phyloP scores from a whole-genome alignment of 495 filamentous ascomycete species.

The Amorphotheca resinae region DNA sequence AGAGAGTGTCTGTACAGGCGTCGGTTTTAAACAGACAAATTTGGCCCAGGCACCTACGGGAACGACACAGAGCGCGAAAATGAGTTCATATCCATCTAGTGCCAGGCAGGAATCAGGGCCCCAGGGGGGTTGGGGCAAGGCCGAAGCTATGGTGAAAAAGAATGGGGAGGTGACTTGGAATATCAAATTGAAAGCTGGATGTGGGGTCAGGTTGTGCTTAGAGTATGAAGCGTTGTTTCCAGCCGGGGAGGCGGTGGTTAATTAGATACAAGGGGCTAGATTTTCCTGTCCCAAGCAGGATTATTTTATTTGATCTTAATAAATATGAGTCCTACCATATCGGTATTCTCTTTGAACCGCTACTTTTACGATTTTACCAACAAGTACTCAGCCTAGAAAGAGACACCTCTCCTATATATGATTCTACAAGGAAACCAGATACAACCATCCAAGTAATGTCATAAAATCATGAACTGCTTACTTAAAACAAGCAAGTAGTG shows the following conservation, averaged over 20 bases:
- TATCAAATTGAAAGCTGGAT: conserved; percentile 42
- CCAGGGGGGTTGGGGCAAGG: conserved; percentile 35
- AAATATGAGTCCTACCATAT: no score
- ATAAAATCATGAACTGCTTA: no score
- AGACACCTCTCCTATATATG: no score
- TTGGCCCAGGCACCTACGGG: conserved; percentile 6
- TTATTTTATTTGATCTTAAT: no score
- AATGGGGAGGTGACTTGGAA: conserved; percentile 51
- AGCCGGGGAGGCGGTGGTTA: conserved; percentile 33
- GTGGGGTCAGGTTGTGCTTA: conserved; percentile 41
- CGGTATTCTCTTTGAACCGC: no score
- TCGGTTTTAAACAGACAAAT: conserved; percentile 14
- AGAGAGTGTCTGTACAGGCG: conserved; percentile 27
- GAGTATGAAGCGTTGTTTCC: conserved; percentile 53
- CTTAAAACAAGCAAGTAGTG: no score
- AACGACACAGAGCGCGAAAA: conserved; percentile 6
- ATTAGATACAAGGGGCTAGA: no score
- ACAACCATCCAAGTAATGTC: no score
- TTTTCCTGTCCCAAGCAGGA: no score
- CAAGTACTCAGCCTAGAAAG: no score
- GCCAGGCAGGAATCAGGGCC: conserved; percentile 2
- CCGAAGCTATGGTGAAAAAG: conserved; percentile 38
- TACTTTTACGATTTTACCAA: no score
- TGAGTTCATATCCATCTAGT: conserved; percentile 9
- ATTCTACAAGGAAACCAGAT: no score